Conservation (phyloP, 129 eudicot genomes). For the Dittrichia graveolens region DNA sequence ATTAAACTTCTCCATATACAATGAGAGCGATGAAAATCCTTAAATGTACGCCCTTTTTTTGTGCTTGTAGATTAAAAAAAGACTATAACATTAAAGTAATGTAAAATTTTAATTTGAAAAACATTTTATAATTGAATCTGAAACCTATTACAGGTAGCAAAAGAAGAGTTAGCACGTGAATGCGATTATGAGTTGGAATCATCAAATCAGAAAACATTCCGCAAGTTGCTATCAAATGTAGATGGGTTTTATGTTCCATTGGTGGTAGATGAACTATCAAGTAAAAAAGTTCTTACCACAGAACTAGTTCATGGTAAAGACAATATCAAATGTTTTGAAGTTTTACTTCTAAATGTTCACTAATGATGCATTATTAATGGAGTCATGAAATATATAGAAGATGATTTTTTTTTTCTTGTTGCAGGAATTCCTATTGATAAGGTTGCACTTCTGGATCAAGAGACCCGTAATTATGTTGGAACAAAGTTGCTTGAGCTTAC, state of each 20-base stretch:
- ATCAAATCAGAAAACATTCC: conserved; percentile 72
- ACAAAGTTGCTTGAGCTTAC: conserved; percentile 84
- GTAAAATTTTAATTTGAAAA: background rate
- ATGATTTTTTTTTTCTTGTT: conserved; percentile 20
- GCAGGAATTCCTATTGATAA: conserved; percentile 90
- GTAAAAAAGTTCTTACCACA: conserved; percentile 85
- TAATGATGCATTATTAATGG: background rate
- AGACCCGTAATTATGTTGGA: conserved; percentile 92
- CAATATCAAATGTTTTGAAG: background rate
- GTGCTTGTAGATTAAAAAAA: background rate
- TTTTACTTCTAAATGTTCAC: background rate
- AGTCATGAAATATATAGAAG: background rate
- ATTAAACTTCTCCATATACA: background rate
- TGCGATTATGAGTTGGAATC: conserved; percentile 94
- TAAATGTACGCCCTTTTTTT: background rate
- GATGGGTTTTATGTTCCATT: conserved; percentile 88
- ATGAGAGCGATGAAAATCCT: conserved; percentile 1
- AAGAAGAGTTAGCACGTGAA: conserved; percentile 94
- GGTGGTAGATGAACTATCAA: conserved; percentile 76
- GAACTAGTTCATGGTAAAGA: conserved; percentile 87
- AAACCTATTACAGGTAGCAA: conserved; percentile 73
- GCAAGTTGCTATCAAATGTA: conserved; percentile 46
- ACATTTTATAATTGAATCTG: conserved; percentile 4
- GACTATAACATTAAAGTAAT: too few species aligned
- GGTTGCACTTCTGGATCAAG: conserved; percentile 80